Evolutionary conservation across 345 rosid genomes (phyloP).

Genomic region (Durio zibethinus): DNA sequence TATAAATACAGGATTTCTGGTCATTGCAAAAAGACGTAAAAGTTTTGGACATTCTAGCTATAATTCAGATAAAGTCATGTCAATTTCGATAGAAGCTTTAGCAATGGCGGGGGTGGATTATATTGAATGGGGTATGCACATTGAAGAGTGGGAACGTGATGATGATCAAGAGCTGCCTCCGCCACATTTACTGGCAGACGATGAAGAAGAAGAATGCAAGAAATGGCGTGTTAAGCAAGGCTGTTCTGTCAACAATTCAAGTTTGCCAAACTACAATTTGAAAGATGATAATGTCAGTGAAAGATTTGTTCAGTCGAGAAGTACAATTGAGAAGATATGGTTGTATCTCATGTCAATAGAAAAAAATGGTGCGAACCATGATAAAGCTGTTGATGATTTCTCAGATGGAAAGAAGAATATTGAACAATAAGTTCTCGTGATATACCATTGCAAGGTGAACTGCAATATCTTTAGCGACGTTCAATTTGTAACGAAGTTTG

Average conservation of each 20-base stretch:
- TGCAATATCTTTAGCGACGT: background rate
- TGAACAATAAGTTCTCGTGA: background rate
- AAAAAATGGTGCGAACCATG: background rate
- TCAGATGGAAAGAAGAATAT: no score
- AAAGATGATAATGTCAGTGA: background rate
- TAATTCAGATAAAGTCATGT: background rate
- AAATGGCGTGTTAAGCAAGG: background rate
- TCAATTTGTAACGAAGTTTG: background rate
- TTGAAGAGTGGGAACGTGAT: slow-evolving; percentile 3
- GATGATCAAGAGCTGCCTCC: slow-evolving; percentile 10
- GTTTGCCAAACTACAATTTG: background rate
- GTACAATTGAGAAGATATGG: background rate
- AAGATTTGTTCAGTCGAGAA: background rate
- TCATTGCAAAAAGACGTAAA: background rate
- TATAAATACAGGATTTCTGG: background rate
- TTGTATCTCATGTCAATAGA: background rate
- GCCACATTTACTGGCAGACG: slow-evolving; percentile 13
- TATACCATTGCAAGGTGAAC: background rate
- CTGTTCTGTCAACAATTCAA: background rate
- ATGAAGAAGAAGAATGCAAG: background rate
- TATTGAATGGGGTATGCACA: background rate
- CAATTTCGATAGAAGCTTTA: slow-evolving; percentile 10
- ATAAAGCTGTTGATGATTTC: background rate
- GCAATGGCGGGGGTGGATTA: slow-evolving; percentile 23
- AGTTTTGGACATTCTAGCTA: background rate